A percentile compares a stretch with the other conserved stretches of the same genome.
phyloP scores from a whole-genome alignment of 495 filamentous ascomycete species.

The Copromyces sp. region DNA sequence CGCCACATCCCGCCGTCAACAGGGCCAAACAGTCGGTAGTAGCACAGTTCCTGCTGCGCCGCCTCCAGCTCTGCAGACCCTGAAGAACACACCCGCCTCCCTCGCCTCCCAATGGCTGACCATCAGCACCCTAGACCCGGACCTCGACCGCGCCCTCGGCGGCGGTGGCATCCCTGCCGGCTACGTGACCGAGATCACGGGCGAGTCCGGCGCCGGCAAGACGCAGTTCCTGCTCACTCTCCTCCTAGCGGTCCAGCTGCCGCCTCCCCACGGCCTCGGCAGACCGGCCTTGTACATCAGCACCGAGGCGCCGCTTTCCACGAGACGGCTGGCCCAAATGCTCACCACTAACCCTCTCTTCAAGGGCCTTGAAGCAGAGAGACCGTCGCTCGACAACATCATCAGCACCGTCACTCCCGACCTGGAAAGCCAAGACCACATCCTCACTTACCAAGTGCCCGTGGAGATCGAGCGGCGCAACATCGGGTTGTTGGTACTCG shows the following conservation, averaged over 20 bases:
- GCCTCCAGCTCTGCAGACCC: neutral
- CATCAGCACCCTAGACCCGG: conserved; percentile 72
- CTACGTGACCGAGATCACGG: conserved; percentile 81
- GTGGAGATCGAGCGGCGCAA: conserved; percentile 65
- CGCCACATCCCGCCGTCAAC: neutral
- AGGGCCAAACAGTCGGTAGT: neutral
- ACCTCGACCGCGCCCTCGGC: conserved; percentile 62
- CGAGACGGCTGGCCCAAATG: conserved; percentile 68
- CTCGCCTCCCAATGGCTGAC: conserved; percentile 39
- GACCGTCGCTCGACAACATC: conserved; percentile 60
- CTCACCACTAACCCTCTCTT: conserved; percentile 57
- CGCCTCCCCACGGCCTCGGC: conserved; percentile 56
- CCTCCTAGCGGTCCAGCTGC: conserved; percentile 72
- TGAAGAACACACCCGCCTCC: conserved; percentile 29
- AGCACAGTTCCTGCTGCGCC: neutral
- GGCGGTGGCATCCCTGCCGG: conserved; percentile 72
- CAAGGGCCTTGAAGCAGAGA: conserved; percentile 31
- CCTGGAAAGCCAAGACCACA: conserved; percentile 92
- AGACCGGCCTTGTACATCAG: conserved; percentile 79
- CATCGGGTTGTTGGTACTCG: conserved; percentile 73
- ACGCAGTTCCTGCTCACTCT: conserved; percentile 86
- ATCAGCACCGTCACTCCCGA: conserved; percentile 78
- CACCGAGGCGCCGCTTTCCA: conserved; percentile 81
- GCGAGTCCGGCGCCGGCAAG: conserved; percentile 93
- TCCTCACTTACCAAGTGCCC: conserved; percentile 82